These are phyloP conservation scores for Nicotiana paniculata DNA, from an alignment of 257 asterid genomes.

Conservation along the genomic window DNA sequence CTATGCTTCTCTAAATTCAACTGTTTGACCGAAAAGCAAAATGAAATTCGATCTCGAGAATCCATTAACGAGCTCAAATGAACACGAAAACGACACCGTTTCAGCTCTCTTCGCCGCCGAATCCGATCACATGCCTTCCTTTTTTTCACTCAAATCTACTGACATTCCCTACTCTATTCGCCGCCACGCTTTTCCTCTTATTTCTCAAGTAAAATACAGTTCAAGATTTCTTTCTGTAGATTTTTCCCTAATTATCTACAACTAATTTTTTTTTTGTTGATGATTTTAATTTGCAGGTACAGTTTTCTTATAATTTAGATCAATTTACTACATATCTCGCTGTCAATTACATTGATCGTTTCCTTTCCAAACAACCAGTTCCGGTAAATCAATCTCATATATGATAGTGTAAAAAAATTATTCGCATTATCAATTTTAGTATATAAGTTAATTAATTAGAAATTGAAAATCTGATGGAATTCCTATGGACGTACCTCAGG, in stretches of 20 bases:
- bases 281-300: constrained; percentile 23
- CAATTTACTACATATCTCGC: constrained; percentile 47
- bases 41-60: constrained; percentile 46
- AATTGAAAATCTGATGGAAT: neutral
- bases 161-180: constrained; percentile 36
- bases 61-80: constrained; percentile 32
- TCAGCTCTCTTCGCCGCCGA: constrained; percentile 44
- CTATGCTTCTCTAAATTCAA: neutral
- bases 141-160: constrained; percentile 16
- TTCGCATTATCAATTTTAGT: too few relatives aligned
- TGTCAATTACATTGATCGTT: constrained; percentile 52
- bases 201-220: constrained; percentile 27
- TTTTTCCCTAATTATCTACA: neutral
- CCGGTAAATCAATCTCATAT: constrained; percentile 23
- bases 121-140: constrained; percentile 40
- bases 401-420: too few relatives aligned
- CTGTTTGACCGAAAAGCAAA: neutral
- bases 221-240: neutral
- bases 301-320: constrained; percentile 28
- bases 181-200: constrained; percentile 34
- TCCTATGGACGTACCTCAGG: constrained; percentile 20
- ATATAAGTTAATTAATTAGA: neutral
- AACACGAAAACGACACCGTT: constrained; percentile 27
- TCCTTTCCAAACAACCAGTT: constrained; percentile 35
- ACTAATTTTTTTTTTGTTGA: neutral